Conservation (phyloP, 257 asterid genomes). For the Solanum medicagineum region DNA sequence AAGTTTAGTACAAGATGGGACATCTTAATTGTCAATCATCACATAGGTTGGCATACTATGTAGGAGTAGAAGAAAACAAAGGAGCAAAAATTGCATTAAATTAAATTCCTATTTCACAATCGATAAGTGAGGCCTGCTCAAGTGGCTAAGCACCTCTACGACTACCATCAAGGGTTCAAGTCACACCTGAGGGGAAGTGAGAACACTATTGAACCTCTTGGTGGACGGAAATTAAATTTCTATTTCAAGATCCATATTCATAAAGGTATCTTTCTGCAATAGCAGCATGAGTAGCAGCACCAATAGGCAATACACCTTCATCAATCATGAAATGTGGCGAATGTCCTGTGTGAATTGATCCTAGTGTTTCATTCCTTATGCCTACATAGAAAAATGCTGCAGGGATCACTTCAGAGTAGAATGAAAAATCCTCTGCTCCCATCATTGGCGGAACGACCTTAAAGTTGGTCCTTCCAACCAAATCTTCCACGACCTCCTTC, state of each 20-base stretch:
- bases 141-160: neutral
- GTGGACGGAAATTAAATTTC: neutral
- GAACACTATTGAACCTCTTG: neutral
- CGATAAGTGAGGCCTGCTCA: neutral
- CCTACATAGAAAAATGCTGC: conserved; percentile 80
- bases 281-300: conserved; percentile 90
- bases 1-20: neutral
- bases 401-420: conserved; percentile 70
- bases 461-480: conserved; percentile 41
- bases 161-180: neutral
- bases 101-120: neutral
- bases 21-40: neutral
- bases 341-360: conserved; percentile 54
- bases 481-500: conserved; percentile 26
- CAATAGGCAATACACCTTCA: conserved; percentile 66
- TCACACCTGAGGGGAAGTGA: fast-evolving
- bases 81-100: neutral
- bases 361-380: conserved; percentile 53
- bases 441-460: conserved; percentile 53
- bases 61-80: neutral
- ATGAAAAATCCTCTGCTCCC: conserved; percentile 93
- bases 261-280: conserved; percentile 79
- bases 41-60: neutral
- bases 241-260: conserved; percentile 1
- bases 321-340: conserved; percentile 83